Evolutionary conservation across 371 early-diverging fungal species (phyloP), one percentile per base, ranked within the genome.

Genomic region (Zychaea mexicana): DNA sequence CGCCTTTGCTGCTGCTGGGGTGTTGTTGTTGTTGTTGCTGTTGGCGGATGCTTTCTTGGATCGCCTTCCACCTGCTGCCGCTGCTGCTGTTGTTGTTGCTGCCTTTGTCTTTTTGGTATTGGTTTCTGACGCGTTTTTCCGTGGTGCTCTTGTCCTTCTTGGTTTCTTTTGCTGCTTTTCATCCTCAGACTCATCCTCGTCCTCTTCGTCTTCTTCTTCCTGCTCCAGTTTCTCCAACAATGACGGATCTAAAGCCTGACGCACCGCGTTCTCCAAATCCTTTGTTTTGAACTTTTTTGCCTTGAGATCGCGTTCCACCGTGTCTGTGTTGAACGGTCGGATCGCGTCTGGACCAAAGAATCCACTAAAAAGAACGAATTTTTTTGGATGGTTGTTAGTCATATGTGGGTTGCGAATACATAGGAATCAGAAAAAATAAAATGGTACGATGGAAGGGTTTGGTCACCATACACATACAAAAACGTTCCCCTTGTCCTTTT

Each of bases 241-340:
- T 7, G 62, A 60, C 9, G 76, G 76, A 56, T 72, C 70, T 31
- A 82, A 57, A 2, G 83, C 83, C 60, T 82, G 72, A 46, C 78
- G 74, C 10, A 82, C 73, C 3, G 83, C 83, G 17, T 58, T 62
- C 62, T 79, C 76, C 65, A 82, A 66, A 56, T 82, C 83, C 68
- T 73, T 78, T 54, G 71, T 77, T 59, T 78, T 82, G 64, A 77
- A 82, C 56, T 82, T 82, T 38, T 82, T 79, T 54, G 80, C 80
- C 55, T 76, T 78, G 12, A 82, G 68, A 56, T 82, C 83, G 45
- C 69, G 67, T 62, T 79, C 77, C 62, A 82, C 83, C 9, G 54
- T 60, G 9, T 66, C 74, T 45, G 62, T 68, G 60, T 78, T 69
- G 53, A 82, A 82, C 17, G 83, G 83, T 42, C 80, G 66, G 33